phyloP scores from a whole-genome alignment of 106 monocot genomes.

The Dendrobium catenatum region DNA sequence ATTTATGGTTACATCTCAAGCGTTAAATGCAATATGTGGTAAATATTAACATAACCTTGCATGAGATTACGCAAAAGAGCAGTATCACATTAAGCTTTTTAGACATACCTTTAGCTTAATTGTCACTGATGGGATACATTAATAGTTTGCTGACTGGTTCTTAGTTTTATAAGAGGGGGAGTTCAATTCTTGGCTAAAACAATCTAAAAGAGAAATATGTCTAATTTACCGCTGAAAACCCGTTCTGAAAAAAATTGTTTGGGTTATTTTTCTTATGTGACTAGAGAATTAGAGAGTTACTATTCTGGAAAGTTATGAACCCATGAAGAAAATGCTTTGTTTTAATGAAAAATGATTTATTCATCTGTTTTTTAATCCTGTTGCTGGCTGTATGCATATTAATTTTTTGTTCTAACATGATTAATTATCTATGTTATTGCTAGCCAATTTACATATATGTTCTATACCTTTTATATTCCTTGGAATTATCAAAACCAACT shows the following conservation, averaged over 20 bases:
- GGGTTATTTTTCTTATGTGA: neutral
- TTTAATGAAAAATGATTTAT: neutral
- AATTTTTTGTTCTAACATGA: neutral
- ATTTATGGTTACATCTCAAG: neutral
- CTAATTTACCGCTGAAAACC: neutral
- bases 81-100: neutral
- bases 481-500: neutral
- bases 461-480: neutral
- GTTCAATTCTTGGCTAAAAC: neutral
- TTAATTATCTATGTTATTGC: slow-evolving; percentile 1
- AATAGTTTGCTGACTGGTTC: neutral
- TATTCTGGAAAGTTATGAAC: neutral
- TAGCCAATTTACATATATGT: neutral
- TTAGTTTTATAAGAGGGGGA: neutral
- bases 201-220: neutral
- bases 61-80: neutral
- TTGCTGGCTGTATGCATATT: neutral
- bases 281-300: neutral
- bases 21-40: neutral
- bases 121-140: neutral
- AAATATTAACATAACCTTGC: neutral
- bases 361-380: neutral
- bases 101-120: neutral
- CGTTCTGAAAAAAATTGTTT: neutral
- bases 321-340: neutral